Evolutionary conservation across 805 yeast species (phyloP), one percentile per base, ranked within the genome.

Genomic region (Jamesozyma lodderae): DNA sequence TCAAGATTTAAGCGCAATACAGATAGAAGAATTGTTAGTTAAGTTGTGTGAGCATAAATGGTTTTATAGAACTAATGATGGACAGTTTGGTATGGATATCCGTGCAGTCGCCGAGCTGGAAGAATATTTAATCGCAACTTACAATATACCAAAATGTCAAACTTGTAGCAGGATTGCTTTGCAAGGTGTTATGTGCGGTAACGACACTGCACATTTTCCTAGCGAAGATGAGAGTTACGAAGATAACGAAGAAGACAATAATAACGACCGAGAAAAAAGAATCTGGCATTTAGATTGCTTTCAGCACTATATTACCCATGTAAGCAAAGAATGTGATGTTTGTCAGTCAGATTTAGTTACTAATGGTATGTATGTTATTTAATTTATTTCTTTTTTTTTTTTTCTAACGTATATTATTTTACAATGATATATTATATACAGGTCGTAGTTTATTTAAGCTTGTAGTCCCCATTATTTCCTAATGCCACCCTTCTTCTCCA

Each of bases 241-340:
- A 3, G 30, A 35, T 6, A 27, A 25, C 10, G 36, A 33, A 3
- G 33, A 23, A 16, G 34, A 32, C 19, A 18, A 19, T 24, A 4
- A 29, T 26, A 14, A 24, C 9, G 15, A 6, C 10, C 27, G 36
- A 8, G 21, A 31, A 13, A 26, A 40, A 11, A 29, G 15, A n/a
- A 36, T 47, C 3, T 57, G 60, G 59, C 63, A 58, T 41, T 43
- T 53, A 4, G 57, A 56, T 28, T 58, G 63, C 36, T 54, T 52
- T 37, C 51, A 51, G 29, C 59, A 58, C 38, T 45, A 53, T 33
- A 31, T 54, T n/a, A 37, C 46, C 6, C 62, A 57, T 40, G 48
- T 53, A 3, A 43, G 52, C 29, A 37, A 44, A 23, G 31, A 43
- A 15, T 58, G 61, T 37, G 38, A 32, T 14, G 19, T 29, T 4